Base-by-base conservation (phyloP, 2,329 filamentous ascomycete genomes). In the Bretziella fagacearum region DNA sequence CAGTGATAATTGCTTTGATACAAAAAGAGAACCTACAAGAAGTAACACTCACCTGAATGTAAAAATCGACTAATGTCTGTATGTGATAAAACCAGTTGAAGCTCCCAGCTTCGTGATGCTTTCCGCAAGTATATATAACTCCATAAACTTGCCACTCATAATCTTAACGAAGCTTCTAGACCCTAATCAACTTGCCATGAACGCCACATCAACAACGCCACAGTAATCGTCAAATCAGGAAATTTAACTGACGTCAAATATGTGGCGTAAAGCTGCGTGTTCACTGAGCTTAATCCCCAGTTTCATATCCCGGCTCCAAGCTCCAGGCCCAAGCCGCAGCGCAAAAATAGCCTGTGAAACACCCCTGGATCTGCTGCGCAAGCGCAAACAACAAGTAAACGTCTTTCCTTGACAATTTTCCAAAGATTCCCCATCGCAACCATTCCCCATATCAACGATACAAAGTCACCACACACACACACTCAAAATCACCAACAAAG, bases 261-360 rank as follows among this genome's bases (percentile, higher is more conserved):
- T 51, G 49, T 51, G 49, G 49, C 49, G 49, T 51, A 44, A 51
- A 47, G 49, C 49, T 51, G 49, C 49, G 49, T 51, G 49, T 51
- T 51, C 49, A 51, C 23, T 43, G 35, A 47, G 36, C 30, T 46
- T 27, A 39, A 46, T 29, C 29, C 4, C 15, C 20, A 17, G 35
- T 45, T 45, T 45, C 43, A 43, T 13, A 39, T 22, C 18, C 35
- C 18, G 35, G 35, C 15, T 20, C 35, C 20, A 39, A 39, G 35
- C 35, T 39, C 18, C 10, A 39, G 35, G 13, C 35, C 35, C 20
- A 39, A 39, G 35, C 35, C 18, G 20, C 35, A 39, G 35, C 35
- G 35, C 35, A 39, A n/a, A n/a, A 39, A 39, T 39, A 20, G 35
- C 18, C 20, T 22, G 10, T 39, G 18, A 39, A 39, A 25, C 18